Evolutionary conservation across 768 basidiomycete genomes (phyloP).

Genomic region (Boletus speciosus): DNA sequence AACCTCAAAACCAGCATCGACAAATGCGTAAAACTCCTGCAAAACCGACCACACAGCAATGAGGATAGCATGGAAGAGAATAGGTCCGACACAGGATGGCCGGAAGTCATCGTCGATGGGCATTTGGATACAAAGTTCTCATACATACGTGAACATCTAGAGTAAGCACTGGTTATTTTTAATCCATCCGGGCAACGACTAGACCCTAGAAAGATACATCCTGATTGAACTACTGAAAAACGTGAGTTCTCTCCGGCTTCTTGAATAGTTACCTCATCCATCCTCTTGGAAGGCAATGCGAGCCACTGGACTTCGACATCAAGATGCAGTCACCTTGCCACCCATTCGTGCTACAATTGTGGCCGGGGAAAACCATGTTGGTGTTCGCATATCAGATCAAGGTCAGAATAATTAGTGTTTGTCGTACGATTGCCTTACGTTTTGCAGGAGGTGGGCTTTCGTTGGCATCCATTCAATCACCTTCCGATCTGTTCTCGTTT

Average conservation of each 20-base stretch:
- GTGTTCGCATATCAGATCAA: conserved; percentile 88
- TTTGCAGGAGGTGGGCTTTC: conserved; percentile 67
- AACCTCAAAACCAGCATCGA: conserved; percentile 68
- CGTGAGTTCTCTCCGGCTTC: conserved; percentile 40
- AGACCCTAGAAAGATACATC: conserved; percentile 56
- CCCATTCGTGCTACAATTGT: conserved; percentile 73
- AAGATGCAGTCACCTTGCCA: conserved; percentile 43
- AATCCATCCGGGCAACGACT: background rate
- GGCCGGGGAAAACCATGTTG: conserved; percentile 67
- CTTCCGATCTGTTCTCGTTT: conserved; percentile 85
- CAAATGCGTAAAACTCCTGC: conserved; percentile 59
- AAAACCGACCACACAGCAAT: conserved; percentile 42
- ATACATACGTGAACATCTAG: conserved; percentile 84
- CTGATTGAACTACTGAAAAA: conserved; percentile 90
- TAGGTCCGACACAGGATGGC: conserved; percentile 40
- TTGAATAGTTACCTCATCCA: background rate
- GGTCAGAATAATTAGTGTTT: conserved; percentile 41
- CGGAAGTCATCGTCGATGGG: conserved; percentile 71
- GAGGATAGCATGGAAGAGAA: conserved; percentile 36
- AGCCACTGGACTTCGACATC: conserved; percentile 57
- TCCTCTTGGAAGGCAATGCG: conserved; percentile 56
- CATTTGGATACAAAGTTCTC: conserved; percentile 67
- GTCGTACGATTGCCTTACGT: conserved; percentile 2
- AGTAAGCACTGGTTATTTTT: conserved; percentile 43
- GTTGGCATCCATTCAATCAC: conserved; percentile 49